phyloP scores from a whole-genome alignment of 805 yeast species.

The Yarrowia porcina region DNA sequence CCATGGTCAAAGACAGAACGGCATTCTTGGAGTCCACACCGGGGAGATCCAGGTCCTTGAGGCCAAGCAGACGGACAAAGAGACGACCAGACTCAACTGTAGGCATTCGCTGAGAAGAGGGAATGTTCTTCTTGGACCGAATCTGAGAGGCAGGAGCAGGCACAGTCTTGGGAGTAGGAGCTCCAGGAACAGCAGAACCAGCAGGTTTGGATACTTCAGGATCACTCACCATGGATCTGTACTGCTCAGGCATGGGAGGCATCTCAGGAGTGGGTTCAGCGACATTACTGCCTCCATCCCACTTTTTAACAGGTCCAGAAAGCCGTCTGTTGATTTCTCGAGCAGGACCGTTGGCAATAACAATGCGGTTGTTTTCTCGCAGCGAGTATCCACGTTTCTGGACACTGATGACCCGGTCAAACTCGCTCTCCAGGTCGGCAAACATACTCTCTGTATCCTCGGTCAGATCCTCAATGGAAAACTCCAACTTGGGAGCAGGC shows the following conservation, averaged over 20 bases:
- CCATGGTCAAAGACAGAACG: slow-evolving; percentile 51
- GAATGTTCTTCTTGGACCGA: background rate
- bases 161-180: background rate
- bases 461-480: slow-evolving; percentile 24
- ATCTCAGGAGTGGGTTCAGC: slow-evolving; percentile 2
- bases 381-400: slow-evolving; percentile 33
- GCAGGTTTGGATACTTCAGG: background rate
- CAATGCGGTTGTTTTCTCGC: slow-evolving; percentile 30
- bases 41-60: slow-evolving; percentile 44
- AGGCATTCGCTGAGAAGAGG: slow-evolving; percentile 24
- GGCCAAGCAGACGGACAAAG: slow-evolving; percentile 31
- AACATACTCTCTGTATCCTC: slow-evolving; percentile 30
- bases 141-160: background rate
- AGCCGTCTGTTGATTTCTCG: slow-evolving; percentile 5
- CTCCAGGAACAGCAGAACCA: background rate
- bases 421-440: slow-evolving; percentile 32
- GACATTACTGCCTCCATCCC: slow-evolving; percentile 3
- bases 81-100: slow-evolving; percentile 31
- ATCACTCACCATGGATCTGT: slow-evolving; percentile 2
- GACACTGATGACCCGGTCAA: slow-evolving; percentile 30
- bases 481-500: slow-evolving; percentile 27
- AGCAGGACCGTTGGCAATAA: slow-evolving; percentile 30
- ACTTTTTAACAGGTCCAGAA: slow-evolving; percentile 11
- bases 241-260: slow-evolving; percentile 11
- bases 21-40: slow-evolving; percentile 45